Base-by-base conservation (phyloP, 2,329 filamentous ascomycete genomes). In the Monosporascus sp. region DNA sequence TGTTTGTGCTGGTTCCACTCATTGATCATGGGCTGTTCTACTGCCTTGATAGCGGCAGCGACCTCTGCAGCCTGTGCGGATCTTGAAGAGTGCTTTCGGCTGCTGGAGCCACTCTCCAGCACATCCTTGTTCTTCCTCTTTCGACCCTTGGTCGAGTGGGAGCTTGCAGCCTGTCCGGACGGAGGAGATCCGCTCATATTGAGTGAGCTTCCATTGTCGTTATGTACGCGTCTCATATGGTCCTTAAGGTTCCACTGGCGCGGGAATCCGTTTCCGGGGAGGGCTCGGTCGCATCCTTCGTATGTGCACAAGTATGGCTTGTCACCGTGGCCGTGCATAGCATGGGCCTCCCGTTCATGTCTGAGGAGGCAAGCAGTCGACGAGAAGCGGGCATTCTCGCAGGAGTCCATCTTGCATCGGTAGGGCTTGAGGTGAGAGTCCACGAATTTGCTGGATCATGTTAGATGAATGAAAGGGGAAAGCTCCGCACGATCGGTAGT, bases 391-490 rank as follows among this genome's bases (percentile, higher is more conserved):
- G 91, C 85, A 68, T 91, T 89, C 70, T 90, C 85, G 74, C 93
- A 97, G 24, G 85, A 82, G 58, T 85, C 79, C 60, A 87, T 80
- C 83, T 94, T 95, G 87, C 93, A 97, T 56, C 90, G 87, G 77
- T 97, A 97, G 17, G 93, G 93, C 81, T 95, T 96, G 67, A 97
- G 74, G 75, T 97, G 93, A 28, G 93, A 97, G 74, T 97, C 93
- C 62, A 97, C 86, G 65, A 94, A 96, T 81, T 97, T 97, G 81
- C 92, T 96, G 69, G 48, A 46, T 38, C 45, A 37, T 26, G 48
- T 44, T 50, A 51, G 55, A 63, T 56, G 62, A 55, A 57, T 49
- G 43, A 50, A 8, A 8, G 22, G 24, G n/a, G 11, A 38, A 22
- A 17, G 38, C 2, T 35, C 31, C 44, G 22, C 9, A 22, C 9